Percentiles rank a stretch among this genome's conserved stretches.
Conservation (phyloP, 352 stramenopile species). For the Phytophthora pisi region DNA sequence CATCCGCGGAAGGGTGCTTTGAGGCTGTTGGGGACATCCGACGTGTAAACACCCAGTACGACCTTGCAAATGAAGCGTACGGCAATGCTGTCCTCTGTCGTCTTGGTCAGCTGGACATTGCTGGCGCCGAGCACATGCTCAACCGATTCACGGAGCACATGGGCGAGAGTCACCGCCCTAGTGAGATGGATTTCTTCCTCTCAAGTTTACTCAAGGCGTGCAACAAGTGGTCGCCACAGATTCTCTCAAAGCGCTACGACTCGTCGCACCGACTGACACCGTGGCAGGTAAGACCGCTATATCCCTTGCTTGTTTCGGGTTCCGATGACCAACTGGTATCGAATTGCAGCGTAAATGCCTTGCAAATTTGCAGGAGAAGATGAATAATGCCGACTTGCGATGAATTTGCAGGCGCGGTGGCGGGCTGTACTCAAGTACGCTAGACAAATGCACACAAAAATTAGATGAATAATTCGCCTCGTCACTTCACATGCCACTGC, state of each 20-base stretch:
- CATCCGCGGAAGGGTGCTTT: slow-evolving; percentile 59
- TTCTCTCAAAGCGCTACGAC: slow-evolving; percentile 60
- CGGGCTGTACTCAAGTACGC: slow-evolving; percentile 7
- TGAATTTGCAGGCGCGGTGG: slow-evolving; percentile 26
- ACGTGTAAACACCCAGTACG: slow-evolving; percentile 36
- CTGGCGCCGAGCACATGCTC: slow-evolving; percentile 58
- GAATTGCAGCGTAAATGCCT: slow-evolving; percentile 54
- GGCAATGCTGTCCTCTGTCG: slow-evolving; percentile 66
- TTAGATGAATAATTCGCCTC: slow-evolving; percentile 11
- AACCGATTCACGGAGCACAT: slow-evolving; percentile 45
- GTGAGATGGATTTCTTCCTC: slow-evolving; percentile 63
- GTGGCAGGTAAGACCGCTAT: slow-evolving; percentile 58
- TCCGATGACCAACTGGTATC: slow-evolving; percentile 6
- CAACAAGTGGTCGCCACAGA: slow-evolving; percentile 59
- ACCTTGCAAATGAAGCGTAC: slow-evolving; percentile 60
- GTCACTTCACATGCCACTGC: not conserved
- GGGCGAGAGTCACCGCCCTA: slow-evolving; percentile 37
- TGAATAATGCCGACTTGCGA: slow-evolving; percentile 57
- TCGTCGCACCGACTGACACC: slow-evolving; percentile 47
- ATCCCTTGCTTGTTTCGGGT: not conserved
- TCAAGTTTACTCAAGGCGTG: slow-evolving; percentile 61
- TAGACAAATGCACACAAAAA: slow-evolving; percentile 21
- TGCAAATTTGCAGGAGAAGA: slow-evolving; percentile 55
- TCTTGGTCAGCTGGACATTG: slow-evolving; percentile 61
- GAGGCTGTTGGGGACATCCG: slow-evolving; percentile 59